These are phyloP conservation scores for Leishmania lainsoni DNA, from an alignment of 208 protist species.

Conservation along the genomic window DNA sequence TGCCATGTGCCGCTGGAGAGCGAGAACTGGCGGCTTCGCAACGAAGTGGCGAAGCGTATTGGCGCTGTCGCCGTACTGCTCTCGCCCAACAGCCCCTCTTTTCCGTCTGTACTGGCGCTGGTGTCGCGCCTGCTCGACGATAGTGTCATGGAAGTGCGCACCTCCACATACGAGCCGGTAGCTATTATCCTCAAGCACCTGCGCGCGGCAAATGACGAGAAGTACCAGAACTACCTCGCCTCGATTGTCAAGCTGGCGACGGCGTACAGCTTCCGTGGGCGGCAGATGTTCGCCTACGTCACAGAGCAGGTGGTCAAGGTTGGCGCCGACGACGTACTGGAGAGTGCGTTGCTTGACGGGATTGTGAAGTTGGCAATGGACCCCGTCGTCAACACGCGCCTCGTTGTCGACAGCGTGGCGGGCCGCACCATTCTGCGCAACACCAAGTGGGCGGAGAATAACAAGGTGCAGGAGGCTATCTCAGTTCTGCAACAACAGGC, in stretches of 20 bases:
- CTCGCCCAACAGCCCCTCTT: slow-evolving; percentile 50
- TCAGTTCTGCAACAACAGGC: slow-evolving; percentile 37
- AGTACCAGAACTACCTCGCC: slow-evolving; percentile 55
- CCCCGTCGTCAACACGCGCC: slow-evolving; percentile 88
- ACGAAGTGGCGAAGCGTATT: slow-evolving; percentile 90
- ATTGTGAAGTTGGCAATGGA: slow-evolving; percentile 78
- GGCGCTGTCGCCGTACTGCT: slow-evolving; percentile 78
- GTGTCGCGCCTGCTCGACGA: slow-evolving; percentile 87
- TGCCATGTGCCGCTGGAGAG: slow-evolving; percentile 85
- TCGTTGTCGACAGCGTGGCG: slow-evolving; percentile 72
- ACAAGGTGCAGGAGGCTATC: slow-evolving; percentile 52
- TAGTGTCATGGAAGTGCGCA: slow-evolving; percentile 89
- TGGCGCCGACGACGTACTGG: slow-evolving; percentile 64
- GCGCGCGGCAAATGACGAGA: slow-evolving; percentile 31
- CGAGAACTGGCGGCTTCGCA: slow-evolving; percentile 95
- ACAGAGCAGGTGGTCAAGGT: slow-evolving; percentile 79
- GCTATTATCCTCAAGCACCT: slow-evolving; percentile 80
- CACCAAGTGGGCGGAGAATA: slow-evolving; percentile 47
- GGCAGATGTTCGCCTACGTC: slow-evolving; percentile 91
- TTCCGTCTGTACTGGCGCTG: slow-evolving; percentile 62
- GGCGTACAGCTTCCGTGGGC: slow-evolving; percentile 75
- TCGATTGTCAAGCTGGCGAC: slow-evolving; percentile 78
- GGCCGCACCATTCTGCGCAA: slow-evolving; percentile 49
- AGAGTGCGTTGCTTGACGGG: slow-evolving; percentile 61
- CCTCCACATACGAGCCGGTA: slow-evolving; percentile 78